A percentile compares a stretch with the other conserved stretches of the same genome.
These are phyloP conservation scores for Clitopilus passeckerianus DNA, from an alignment of 768 basidiomycete genomes.

Conservation along the genomic window DNA sequence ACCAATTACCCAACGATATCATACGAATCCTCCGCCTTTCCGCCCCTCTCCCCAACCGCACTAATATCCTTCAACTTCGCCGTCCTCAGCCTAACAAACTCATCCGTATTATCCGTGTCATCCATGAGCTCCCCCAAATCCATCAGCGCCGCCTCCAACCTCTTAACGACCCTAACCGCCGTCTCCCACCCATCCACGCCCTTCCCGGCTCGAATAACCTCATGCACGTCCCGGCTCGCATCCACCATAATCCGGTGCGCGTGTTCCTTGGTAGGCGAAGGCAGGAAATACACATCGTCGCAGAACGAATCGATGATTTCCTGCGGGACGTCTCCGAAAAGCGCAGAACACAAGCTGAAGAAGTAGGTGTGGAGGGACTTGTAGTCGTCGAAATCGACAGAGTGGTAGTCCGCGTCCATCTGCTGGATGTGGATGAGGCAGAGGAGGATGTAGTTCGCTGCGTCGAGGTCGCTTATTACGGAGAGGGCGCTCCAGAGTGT, in stretches of 20 bases:
- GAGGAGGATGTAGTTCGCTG: conserved; percentile 19
- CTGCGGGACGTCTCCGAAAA: conserved; percentile 17
- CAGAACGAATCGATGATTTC: conserved; percentile 9
- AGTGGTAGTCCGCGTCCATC: conserved; percentile 19
- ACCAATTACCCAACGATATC: not conserved
- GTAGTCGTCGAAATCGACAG: conserved; percentile 19
- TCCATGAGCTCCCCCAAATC: conserved; percentile 18
- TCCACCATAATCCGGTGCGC: conserved; percentile 19
- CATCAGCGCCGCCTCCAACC: conserved; percentile 14
- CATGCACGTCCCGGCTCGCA: conserved; percentile 23
- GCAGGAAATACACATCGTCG: conserved; percentile 1
- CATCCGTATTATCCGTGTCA: conserved; percentile 2
- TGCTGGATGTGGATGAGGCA: conserved; percentile 25
- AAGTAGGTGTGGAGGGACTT: conserved; percentile 19
- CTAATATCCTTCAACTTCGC: not conserved
- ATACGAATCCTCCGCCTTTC: conserved; percentile 6
- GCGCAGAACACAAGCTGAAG: conserved; percentile 17
- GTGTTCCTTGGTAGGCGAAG: conserved; percentile 12
- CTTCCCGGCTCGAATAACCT: conserved; percentile 14
- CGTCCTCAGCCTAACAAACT: conserved; percentile 1
- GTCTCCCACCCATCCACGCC: conserved; percentile 15
- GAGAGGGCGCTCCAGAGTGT: conserved; percentile 14
- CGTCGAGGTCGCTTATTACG: conserved; percentile 21
- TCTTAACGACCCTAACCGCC: conserved; percentile 14
- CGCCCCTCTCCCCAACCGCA: conserved; percentile 5